Percentiles rank a stretch among this genome's conserved stretches.
phyloP scores from a whole-genome alignment of 441 rosid species.

The Bocquillonia castaneifolia region DNA sequence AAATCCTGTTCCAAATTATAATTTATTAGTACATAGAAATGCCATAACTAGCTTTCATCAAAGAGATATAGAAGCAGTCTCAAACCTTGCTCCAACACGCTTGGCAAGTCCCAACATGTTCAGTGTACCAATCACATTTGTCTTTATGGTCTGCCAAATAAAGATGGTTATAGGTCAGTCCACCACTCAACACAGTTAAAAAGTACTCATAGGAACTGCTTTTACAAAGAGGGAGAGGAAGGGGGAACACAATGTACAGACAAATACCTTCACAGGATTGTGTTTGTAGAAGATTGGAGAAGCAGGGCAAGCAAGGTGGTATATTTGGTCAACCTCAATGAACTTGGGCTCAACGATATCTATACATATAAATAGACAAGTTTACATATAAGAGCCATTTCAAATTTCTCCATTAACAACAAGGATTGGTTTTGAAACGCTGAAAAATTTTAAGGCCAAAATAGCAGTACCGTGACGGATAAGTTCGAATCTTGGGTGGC shows the following conservation, averaged over 20 bases:
- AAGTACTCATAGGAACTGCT: not conserved
- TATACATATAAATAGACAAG: conserved; percentile 18
- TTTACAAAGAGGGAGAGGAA: too few relatives aligned
- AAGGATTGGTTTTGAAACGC: not conserved
- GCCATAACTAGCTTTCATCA: not conserved
- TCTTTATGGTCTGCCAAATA: conserved; percentile 70
- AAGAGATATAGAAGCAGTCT: not conserved
- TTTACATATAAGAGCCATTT: not conserved
- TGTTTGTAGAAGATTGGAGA: conserved; percentile 97
- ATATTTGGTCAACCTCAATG: conserved; percentile 88
- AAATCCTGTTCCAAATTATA: conserved; percentile 44
- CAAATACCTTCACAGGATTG: conserved; percentile 89
- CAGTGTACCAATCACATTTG: conserved; percentile 92
- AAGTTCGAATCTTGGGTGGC: conserved; percentile 96
- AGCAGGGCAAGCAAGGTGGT: conserved; percentile 97
- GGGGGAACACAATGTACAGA: too few relatives aligned
- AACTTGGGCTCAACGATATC: conserved; percentile 87
- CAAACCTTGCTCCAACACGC: conserved; percentile 88
- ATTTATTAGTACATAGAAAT: conserved; percentile 13
- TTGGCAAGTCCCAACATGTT: conserved; percentile 98
- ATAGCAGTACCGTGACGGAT: conserved; percentile 79
- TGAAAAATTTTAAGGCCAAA: not conserved
- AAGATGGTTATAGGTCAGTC: not conserved
- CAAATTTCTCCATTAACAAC: not conserved
- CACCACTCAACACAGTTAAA: not conserved